Conservation (phyloP, 139 green algal genomes). For the Ettlia oleoabundans region DNA sequence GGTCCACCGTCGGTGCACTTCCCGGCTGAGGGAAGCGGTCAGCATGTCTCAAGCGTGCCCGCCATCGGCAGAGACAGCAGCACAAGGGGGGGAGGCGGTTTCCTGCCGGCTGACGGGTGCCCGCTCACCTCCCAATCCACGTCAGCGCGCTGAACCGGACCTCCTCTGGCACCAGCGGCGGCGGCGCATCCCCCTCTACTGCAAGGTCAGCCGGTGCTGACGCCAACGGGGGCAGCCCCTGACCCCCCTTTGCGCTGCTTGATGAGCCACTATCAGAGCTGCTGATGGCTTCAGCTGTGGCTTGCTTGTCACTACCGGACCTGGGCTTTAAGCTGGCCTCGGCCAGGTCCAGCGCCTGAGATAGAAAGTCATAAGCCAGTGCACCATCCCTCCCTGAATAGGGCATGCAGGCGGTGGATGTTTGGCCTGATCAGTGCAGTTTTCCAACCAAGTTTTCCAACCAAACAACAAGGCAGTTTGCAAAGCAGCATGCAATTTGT, state of each 20-base stretch:
- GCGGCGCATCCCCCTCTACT: conserved; percentile 16
- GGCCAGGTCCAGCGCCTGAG: not conserved
- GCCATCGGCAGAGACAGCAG: not conserved
- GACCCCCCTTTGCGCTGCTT: not conserved
- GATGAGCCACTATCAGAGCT: too few relatives aligned
- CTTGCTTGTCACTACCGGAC: too few relatives aligned
- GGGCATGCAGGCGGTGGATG: too few relatives aligned
- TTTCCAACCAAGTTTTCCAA: too few relatives aligned
- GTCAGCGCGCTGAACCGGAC: conserved; percentile 11
- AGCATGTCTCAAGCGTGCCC: not conserved
- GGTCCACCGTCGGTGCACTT: too few relatives aligned
- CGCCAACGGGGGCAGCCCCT: not conserved
- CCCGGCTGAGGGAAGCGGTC: too few relatives aligned
- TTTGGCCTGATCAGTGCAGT: too few relatives aligned
- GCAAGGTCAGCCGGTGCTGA: not conserved
- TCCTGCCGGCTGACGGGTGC: too few relatives aligned
- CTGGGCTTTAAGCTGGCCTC: not conserved
- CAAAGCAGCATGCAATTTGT: not conserved
- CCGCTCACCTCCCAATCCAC: conserved; percentile 16
- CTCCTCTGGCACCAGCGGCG: not conserved
- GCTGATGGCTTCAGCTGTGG: too few relatives aligned
- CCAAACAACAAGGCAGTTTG: not conserved
- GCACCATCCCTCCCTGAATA: not conserved
- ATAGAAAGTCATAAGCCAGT: not conserved
- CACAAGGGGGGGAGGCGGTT: not conserved